phyloP scores from a whole-genome alignment of 306 rosid genomes.

The Citrullus colocynthis region DNA sequence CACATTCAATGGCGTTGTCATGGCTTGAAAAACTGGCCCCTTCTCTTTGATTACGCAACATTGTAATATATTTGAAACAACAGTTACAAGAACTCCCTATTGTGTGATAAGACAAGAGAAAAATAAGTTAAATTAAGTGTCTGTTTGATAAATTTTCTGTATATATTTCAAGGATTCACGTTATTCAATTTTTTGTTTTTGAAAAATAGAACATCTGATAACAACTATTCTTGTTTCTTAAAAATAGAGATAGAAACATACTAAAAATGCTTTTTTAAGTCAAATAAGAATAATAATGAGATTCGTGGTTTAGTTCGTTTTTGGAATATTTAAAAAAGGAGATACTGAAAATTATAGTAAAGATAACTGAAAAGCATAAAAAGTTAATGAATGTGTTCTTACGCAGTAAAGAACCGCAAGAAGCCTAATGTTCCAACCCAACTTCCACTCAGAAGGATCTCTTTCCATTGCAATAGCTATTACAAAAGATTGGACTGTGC shows the following conservation, averaged over 20 bases:
- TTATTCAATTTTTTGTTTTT: too few relatives aligned
- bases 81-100: not conserved
- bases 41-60: slow-evolving; percentile 8
- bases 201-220: too few relatives aligned
- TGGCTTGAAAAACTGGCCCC: slow-evolving; percentile 17
- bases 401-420: slow-evolving; percentile 61
- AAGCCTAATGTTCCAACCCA: slow-evolving; percentile 62
- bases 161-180: too few relatives aligned
- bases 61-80: not conserved
- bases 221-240: too few relatives aligned
- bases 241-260: too few relatives aligned
- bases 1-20: slow-evolving; percentile 12
- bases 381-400: not conserved
- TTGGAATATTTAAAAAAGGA: too few relatives aligned
- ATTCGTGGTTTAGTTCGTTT: not conserved
- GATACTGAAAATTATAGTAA: not conserved
- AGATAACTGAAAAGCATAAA: not conserved
- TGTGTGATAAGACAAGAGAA: not conserved
- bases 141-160: too few relatives aligned
- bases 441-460: slow-evolving; percentile 55
- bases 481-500: slow-evolving; percentile 47
- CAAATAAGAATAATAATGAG: not conserved
- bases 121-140: not conserved
- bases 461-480: slow-evolving; percentile 62
- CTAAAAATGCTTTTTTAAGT: too few relatives aligned